Percentiles rank a stretch among this genome's conserved stretches.
These are phyloP conservation scores for Candida ortonii DNA, from an alignment of 805 yeast genomes.

Conservation along the genomic window DNA sequence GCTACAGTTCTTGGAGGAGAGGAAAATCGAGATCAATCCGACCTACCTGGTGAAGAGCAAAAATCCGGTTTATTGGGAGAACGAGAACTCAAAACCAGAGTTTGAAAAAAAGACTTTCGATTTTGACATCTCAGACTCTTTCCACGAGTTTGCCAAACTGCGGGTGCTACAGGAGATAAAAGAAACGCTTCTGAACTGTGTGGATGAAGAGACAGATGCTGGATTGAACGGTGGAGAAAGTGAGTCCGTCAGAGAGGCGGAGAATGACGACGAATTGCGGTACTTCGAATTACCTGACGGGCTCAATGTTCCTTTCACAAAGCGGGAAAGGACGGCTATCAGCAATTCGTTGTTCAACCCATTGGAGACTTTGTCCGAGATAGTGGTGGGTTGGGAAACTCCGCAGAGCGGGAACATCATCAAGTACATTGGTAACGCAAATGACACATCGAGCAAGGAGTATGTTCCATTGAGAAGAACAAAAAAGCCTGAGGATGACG, in stretches of 20 bases:
- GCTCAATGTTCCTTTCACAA: conserved; percentile 55
- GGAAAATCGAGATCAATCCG: conserved; percentile 38
- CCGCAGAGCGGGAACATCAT: conserved; percentile 55
- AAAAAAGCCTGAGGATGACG: conserved; percentile 34
- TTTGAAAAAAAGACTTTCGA: conserved; percentile 31
- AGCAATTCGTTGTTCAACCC: conserved; percentile 78
- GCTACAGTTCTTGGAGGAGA: conserved; percentile 36
- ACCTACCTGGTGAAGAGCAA: conserved; percentile 52
- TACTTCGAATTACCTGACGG: conserved; percentile 78
- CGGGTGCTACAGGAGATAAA: conserved; percentile 69
- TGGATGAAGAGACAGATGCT: conserved; percentile 28
- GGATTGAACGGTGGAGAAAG: conserved; percentile 14
- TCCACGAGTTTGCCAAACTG: conserved; percentile 53
- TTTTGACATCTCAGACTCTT: conserved; percentile 45
- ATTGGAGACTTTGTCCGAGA: conserved; percentile 29
- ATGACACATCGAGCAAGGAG: conserved; percentile 47
- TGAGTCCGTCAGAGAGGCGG: conserved; percentile 29
- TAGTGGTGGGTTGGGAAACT: conserved; percentile 33
- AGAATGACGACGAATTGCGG: conserved; percentile 35
- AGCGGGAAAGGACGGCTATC: conserved; percentile 54
- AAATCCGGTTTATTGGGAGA: conserved; percentile 29
- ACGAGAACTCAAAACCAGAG: conserved; percentile 19
- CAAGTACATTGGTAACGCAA: conserved; percentile 24
- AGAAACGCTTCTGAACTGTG: conserved; percentile 58
- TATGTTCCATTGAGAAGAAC: conserved; percentile 72